Conservation (phyloP, 73 alveolate genomes). For the Durusdinium trenchii region DNA sequence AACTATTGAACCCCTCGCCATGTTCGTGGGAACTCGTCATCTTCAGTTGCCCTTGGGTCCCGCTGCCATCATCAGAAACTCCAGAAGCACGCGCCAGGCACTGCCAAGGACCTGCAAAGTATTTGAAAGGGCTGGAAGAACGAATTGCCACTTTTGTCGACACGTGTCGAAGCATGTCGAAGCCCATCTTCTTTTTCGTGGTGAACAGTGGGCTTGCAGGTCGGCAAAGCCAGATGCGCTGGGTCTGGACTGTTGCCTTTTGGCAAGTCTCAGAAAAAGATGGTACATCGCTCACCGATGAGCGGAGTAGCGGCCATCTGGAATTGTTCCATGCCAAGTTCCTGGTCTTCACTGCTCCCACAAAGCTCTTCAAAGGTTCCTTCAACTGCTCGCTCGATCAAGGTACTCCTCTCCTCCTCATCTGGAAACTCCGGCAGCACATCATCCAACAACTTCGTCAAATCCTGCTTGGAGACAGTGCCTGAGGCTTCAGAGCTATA, state of each 20-base stretch:
- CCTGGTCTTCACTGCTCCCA: conserved; percentile 87
- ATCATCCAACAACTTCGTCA: conserved; percentile 59
- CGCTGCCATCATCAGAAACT: conserved; percentile 77
- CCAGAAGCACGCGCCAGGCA: conserved; percentile 69
- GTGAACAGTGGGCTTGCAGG: too few species aligned
- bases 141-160: too few species aligned
- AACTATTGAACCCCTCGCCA: too few species aligned
- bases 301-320: conserved; percentile 90
- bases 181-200: too few species aligned
- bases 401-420: conserved; percentile 76
- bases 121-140: neutral
- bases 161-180: too few species aligned
- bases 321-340: conserved; percentile 89
- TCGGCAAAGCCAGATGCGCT: neutral
- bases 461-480: conserved; percentile 84
- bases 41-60: neutral
- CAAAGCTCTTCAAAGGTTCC: conserved; percentile 93
- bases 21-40: too few species aligned
- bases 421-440: conserved; percentile 90
- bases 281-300: conserved; percentile 87
- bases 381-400: conserved; percentile 84
- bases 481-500: conserved; percentile 55
- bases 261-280: conserved; percentile 75
- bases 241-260: conserved; percentile 32
- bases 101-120: conserved; percentile 60